A percentile compares a stretch with the other conserved stretches of the same genome.
Conservation (phyloP, 768 basidiomycete genomes). For the Podaxis carcinomalis region DNA sequence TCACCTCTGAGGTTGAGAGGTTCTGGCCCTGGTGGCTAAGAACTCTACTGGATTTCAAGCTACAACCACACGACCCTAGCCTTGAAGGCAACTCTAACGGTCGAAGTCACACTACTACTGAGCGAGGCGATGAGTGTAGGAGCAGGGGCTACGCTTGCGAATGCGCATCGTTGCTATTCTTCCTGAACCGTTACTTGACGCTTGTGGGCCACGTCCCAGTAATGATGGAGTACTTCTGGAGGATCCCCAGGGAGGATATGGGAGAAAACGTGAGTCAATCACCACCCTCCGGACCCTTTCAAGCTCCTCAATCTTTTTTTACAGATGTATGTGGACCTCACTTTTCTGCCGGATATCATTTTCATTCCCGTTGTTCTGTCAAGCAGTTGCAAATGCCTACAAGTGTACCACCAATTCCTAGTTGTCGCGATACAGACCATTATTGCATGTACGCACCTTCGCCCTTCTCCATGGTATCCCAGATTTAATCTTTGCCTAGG, state of each 20-base stretch:
- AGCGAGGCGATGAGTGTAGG: neutral
- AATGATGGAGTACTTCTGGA: slow-evolving; percentile 29
- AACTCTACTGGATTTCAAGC: neutral
- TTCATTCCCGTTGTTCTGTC: neutral
- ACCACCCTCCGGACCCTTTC: neutral
- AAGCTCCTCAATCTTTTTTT: neutral
- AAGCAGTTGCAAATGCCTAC: slow-evolving; percentile 27
- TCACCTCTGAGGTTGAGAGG: slow-evolving; percentile 34
- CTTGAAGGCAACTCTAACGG: neutral
- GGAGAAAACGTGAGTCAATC: neutral
- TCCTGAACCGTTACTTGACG: slow-evolving; percentile 37
- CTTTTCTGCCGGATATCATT: neutral
- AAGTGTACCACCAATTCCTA: slow-evolving; percentile 32
- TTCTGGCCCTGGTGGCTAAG: slow-evolving; percentile 31
- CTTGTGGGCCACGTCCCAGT: slow-evolving; percentile 35
- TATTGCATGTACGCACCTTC: slow-evolving; percentile 25
- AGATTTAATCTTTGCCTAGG: slow-evolving; percentile 7
- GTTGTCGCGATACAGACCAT: slow-evolving; percentile 29
- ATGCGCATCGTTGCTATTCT: slow-evolving; percentile 33
- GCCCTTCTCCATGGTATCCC: neutral
- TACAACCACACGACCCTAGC: neutral
- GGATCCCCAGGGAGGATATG: slow-evolving; percentile 2
- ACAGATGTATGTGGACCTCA: neutral
- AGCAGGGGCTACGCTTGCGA: slow-evolving; percentile 11
- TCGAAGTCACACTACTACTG: neutral